Conservation (phyloP, 169 alveolate species). For the Besnoitia besnoiti region DNA sequence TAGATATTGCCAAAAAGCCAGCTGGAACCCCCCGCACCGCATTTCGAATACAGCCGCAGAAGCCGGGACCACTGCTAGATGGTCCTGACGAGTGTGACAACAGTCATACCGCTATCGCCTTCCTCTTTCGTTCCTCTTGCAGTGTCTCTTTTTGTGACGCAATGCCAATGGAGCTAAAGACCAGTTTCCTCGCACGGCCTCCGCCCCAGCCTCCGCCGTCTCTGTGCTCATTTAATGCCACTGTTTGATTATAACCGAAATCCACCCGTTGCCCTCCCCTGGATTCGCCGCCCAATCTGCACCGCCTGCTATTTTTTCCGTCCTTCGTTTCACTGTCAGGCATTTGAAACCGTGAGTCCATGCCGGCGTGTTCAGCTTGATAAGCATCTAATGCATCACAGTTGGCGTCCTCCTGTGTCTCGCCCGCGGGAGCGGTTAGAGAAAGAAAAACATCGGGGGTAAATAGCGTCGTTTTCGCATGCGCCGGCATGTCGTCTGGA, state of each 20-base stretch:
- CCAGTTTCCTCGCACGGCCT: constrained; percentile 44
- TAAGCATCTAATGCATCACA: not conserved
- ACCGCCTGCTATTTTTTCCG: not conserved
- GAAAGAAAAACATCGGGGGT: constrained; percentile 3
- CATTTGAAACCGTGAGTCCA: not conserved
- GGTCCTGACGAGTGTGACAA: not conserved
- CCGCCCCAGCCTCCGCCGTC: constrained; percentile 55
- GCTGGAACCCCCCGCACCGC: not conserved
- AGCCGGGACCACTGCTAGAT: not conserved
- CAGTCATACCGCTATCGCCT: not conserved
- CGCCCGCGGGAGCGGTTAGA: not conserved
- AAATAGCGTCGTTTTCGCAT: constrained; percentile 36
- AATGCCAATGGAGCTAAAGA: not conserved
- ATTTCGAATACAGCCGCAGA: not conserved
- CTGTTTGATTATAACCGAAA: not conserved
- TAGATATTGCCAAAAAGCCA: not conserved
- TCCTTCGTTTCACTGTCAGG: not conserved
- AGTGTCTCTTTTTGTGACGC: not conserved
- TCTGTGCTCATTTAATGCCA: constrained; percentile 34
- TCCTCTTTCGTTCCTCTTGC: not conserved
- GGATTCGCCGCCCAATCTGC: too few species aligned
- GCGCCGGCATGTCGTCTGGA: constrained; percentile 59
- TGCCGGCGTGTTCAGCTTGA: not conserved
- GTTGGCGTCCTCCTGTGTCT: not conserved
- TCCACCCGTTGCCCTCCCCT: not conserved